Base-by-base conservation (phyloP, 177 flowering plant genomes). In the Vitis hybrid region DNA sequence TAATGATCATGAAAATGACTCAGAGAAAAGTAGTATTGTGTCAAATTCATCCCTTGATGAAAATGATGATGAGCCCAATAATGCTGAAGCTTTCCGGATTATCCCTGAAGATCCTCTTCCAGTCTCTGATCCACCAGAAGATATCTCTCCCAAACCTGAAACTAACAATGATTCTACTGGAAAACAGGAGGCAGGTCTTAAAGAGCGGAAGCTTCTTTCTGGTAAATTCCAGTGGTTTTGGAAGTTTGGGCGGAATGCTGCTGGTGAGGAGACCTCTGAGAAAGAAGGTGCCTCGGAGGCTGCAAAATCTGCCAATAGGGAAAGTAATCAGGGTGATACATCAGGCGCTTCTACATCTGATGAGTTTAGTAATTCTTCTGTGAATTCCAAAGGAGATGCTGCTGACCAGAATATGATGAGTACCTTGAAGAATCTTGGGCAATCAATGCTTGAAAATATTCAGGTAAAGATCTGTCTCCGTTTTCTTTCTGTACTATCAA, bases 361-460 rank as follows among this genome's bases (percentile, higher is more conserved):
- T 64, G 82, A 57, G 45, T 56, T 59, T 60, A 65, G 70, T 62
- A 73, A 61, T 66, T 67, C 79, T 21, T 60, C 70, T 12, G 74
- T 65, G 26, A 70, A 65, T 30, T 57, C 64, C 52, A 79, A 79
- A 75, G 85, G 74, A 17, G 94, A 91, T 23, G 59, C 59, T 0
- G 72, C 65, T 5, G 96, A 90, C 72, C 92, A 85, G 82, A 91
- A 93, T 66, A 70, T 82, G 78, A 80, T 86, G 75, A 80, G 78
- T 62, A 80, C 91, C 45, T 73, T 95, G 71, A 90, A 74, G 75
- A 89, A 85, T 79, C 88, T 95, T 66, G 98, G 97, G 50, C 96
- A 91, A 32, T 85, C 97, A 10, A 93, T 95, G 99, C 88, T 91
- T 54, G 97, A 95, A 65, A 93, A 93, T 76, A 90, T 95, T 75